Conservation (phyloP, 2,329 filamentous ascomycete genomes). For the Phialemonium atrogriseum region DNA sequence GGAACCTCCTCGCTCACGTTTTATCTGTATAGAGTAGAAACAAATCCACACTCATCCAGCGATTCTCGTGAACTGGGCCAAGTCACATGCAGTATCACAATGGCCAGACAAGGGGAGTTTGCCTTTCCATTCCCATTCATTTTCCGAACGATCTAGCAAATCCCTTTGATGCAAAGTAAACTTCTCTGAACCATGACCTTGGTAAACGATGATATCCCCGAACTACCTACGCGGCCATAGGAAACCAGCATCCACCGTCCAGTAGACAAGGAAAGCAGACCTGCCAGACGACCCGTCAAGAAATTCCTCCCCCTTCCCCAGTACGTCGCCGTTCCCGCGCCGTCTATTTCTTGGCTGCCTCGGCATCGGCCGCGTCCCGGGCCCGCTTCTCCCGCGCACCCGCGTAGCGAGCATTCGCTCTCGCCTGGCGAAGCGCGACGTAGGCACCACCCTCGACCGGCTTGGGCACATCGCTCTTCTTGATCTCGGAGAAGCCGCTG, state of each 20-base stretch:
- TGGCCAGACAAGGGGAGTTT: too few relatives aligned
- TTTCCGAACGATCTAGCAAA: slow-evolving; percentile 20
- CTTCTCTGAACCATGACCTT: slow-evolving; percentile 14
- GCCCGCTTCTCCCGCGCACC: slow-evolving; percentile 90
- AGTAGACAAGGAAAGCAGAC: slow-evolving; percentile 18
- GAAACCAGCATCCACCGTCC: slow-evolving; percentile 14
- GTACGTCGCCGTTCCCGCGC: slow-evolving; percentile 2
- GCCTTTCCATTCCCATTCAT: slow-evolving; percentile 16
- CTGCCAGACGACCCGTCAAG: slow-evolving; percentile 2
- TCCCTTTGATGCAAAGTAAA: slow-evolving; percentile 19
- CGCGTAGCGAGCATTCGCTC: slow-evolving; percentile 71
- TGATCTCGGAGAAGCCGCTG: slow-evolving; percentile 63
- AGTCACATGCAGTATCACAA: too few relatives aligned
- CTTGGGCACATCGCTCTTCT: slow-evolving; percentile 72
- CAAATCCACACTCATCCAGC: too few relatives aligned
- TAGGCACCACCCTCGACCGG: slow-evolving; percentile 76
- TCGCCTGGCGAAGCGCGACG: slow-evolving; percentile 73
- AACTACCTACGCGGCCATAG: slow-evolving; percentile 15
- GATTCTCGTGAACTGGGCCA: too few relatives aligned
- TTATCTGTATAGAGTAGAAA: too few relatives aligned
- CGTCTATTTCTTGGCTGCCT: slow-evolving; percentile 77
- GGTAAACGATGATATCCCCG: slow-evolving; percentile 10
- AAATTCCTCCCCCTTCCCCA: slow-evolving; percentile 8
- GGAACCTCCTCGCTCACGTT: too few relatives aligned
- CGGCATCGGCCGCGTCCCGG: slow-evolving; percentile 79